Evolutionary conservation across 139 green algal genomes (phyloP), one percentile per base, ranked within the genome.

Genomic region (Micractinium sp.): DNA sequence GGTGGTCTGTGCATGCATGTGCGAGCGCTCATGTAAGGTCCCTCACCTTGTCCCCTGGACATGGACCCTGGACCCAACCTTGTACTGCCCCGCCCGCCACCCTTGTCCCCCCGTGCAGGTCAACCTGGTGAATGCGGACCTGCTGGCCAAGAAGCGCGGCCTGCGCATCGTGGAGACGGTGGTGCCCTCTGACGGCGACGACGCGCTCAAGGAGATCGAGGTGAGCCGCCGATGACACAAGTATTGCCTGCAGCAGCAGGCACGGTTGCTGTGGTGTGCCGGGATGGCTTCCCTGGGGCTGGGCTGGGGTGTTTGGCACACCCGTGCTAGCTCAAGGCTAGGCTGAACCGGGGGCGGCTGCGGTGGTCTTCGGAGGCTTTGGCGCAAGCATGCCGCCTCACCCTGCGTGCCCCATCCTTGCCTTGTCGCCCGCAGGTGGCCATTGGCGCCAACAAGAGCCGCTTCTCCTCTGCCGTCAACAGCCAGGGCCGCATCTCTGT

Each of bases 41-140:
- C 9, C n/a, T n/a, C n/a, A n/a, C n/a, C n/a, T n/a, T n/a, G n/a
- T n/a, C n/a, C n/a, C n/a, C n/a, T n/a, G n/a, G n/a, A n/a, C n/a
- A n/a, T n/a, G n/a, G n/a, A 56, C 47, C 47, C 47, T 56, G 47
- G 47, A 5, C 9, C n/a, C n/a, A n/a, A n/a, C 47, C 47, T 56
- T 56, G 9, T 9, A 5, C 7, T 56, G 5, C 47, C 47, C 47
- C 47, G 47, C 47, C 47, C 47, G 5, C 7, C 47, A 5, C 47
- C 47, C 47, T n/a, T n/a, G n/a, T n/a, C 33, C 35, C 20, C 7
- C 3, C 19, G 12, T 13, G 66, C 83, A 89, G 25, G 95, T 99
- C 76, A 99, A 99, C 94, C 93, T 99, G 81, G 97, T 99, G 22
- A 99, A 99, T 89, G 97, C 97, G 4, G 97, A 99, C 94, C 94